Evolutionary conservation across 352 stramenopile species (phyloP), one percentile per base, ranked within the genome.

Genomic region (Phytophthora tubulina): DNA sequence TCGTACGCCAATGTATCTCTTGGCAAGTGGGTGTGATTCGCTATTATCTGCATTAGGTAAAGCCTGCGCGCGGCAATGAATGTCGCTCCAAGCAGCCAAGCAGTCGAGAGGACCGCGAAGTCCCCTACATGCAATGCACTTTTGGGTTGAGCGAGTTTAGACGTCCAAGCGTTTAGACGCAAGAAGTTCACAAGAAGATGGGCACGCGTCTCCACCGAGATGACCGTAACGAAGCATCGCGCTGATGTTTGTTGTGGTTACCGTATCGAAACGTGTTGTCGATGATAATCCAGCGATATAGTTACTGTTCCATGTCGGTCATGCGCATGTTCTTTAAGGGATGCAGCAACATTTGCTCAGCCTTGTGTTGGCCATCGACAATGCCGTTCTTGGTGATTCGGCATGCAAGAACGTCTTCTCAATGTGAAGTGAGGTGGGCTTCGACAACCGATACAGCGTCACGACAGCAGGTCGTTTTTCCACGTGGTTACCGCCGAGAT

Each of bases 401-500:
- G 21, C 21, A 27, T 27, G 21, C 21, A 27, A 27, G 1, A n/a
- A n/a, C n/a, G n/a, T n/a, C n/a, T n/a, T n/a, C n/a, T 27, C 21
- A 27, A 27, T 27, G 21, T 27, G 21, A 27, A 27, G 21, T 27
- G 21, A 27, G 21, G 21, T 27, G 21, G 21, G 21, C 21, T 27
- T 27, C 21, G 21, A 27, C 21, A 27, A 27, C 21, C 21, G 21
- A 27, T 27, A 27, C 21, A 32, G 46, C 21, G 31, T 14, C 27
- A 36, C 27, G 15, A 52, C 41, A 45, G 44, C n/a, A 15, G 31
- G 31, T 56, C 32, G 45, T 9, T 52, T 56, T 68, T 56, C 33
- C 65, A 72, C 65, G 65, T 72, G 65, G 65, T 72, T 72, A 71
- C 45, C 1, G 53, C 38, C 27, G 33, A 13, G 39, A 36, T 48